Percentiles rank a stretch among this genome's conserved stretches.
phyloP scores from a whole-genome alignment of 208 protist genomes.

The Leptomonas seymouri region DNA sequence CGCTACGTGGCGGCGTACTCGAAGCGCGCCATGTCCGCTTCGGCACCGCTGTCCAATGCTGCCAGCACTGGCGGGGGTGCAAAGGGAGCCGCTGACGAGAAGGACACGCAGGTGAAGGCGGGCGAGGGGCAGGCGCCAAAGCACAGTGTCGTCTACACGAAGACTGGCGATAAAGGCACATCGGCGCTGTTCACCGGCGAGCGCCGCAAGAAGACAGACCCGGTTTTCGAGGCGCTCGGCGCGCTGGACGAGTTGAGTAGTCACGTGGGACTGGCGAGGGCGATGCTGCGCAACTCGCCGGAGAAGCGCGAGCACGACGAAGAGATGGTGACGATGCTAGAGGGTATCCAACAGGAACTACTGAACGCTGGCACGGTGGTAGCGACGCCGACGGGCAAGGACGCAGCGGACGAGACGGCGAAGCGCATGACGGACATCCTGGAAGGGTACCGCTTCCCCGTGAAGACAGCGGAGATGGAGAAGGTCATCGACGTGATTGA shows the following conservation, averaged over 20 bases:
- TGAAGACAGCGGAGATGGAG: constrained; percentile 47
- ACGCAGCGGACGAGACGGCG: constrained; percentile 14
- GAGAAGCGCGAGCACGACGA: constrained; percentile 21
- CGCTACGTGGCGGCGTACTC: constrained; percentile 5
- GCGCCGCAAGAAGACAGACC: constrained; percentile 54
- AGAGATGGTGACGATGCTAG: constrained; percentile 39
- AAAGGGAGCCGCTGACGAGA: background rate
- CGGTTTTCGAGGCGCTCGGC: constrained; percentile 71
- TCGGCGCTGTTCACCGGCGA: constrained; percentile 62
- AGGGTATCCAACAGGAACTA: constrained; percentile 58
- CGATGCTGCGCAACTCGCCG: constrained; percentile 27
- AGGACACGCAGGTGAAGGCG: background rate
- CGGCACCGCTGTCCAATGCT: background rate
- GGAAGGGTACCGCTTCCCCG: constrained; percentile 24
- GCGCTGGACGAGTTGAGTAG: constrained; percentile 65
- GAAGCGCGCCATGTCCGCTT: background rate
- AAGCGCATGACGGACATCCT: constrained; percentile 24
- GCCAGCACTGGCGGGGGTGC: background rate
- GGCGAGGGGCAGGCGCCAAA: background rate
- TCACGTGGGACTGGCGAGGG: constrained; percentile 44
- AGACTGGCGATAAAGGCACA: constrained; percentile 66
- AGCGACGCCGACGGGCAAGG: constrained; percentile 56
- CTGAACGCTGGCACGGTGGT: constrained; percentile 69
- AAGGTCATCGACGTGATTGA: constrained; percentile 74
- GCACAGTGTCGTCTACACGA: constrained; percentile 59